A percentile compares a stretch with the other conserved stretches of the same genome.
phyloP scores from a whole-genome alignment of 2,329 filamentous ascomycete species.

The Passalora sequoiae region DNA sequence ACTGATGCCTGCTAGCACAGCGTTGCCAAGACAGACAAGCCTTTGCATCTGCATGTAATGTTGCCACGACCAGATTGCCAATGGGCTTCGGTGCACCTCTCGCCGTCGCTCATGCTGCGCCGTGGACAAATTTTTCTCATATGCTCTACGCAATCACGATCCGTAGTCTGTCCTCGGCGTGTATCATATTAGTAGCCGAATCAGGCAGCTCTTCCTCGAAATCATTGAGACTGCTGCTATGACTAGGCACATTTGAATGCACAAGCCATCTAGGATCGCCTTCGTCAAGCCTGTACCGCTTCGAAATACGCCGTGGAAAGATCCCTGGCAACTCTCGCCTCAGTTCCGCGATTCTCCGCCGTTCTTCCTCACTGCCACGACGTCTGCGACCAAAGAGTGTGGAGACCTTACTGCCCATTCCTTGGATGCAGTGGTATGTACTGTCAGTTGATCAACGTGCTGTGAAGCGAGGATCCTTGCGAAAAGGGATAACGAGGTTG shows the following conservation, averaged over 20 bases:
- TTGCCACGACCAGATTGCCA: not conserved
- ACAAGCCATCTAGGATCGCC: conserved; percentile 1
- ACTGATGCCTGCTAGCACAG: not conserved
- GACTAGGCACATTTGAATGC: not conserved
- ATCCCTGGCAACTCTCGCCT: not conserved
- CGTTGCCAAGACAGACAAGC: not conserved
- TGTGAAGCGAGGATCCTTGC: not conserved
- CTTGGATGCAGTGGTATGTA: not conserved
- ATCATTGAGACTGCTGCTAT: not conserved
- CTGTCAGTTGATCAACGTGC: not conserved
- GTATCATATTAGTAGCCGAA: too few species aligned
- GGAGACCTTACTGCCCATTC: conserved; percentile 1
- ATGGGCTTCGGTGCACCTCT: too few species aligned
- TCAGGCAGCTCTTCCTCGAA: not conserved
- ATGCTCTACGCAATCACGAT: too few species aligned
- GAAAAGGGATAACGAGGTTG: not conserved
- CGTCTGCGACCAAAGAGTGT: not conserved
- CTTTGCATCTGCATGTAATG: not conserved
- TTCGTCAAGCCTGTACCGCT: not conserved
- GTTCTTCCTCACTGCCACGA: not conserved
- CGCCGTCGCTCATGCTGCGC: too few species aligned
- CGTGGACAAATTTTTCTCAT: too few species aligned
- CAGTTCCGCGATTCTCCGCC: not conserved
- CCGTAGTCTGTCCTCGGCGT: too few species aligned
- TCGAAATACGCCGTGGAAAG: not conserved